Evolutionary conservation across 805 yeast genomes (phyloP).

Genomic region (Priceomyces fermenticarens): DNA sequence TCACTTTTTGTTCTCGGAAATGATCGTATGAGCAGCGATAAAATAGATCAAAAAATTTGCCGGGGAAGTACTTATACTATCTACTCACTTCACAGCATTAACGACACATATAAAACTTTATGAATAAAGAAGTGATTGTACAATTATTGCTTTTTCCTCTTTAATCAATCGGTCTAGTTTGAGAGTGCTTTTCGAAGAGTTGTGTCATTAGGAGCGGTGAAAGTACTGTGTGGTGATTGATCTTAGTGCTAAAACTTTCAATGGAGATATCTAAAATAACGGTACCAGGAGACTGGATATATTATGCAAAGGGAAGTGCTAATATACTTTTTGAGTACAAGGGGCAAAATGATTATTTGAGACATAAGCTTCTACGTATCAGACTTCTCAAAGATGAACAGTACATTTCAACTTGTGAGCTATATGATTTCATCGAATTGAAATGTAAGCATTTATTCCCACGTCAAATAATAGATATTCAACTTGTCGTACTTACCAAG

Average conservation of each 20-base stretch:
- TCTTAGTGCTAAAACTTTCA: neutral
- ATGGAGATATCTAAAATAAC: conserved; percentile 38
- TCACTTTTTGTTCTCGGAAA: too few relatives aligned
- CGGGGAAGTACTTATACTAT: too few relatives aligned
- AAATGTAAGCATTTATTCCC: conserved; percentile 30
- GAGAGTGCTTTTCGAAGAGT: too few relatives aligned
- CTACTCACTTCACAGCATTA: too few relatives aligned
- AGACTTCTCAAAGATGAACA: conserved; percentile 32
- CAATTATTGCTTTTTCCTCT: too few relatives aligned
- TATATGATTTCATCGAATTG: conserved; percentile 38
- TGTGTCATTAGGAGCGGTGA: too few relatives aligned
- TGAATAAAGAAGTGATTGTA: too few relatives aligned
- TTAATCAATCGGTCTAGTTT: too few relatives aligned
- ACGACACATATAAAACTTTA: too few relatives aligned
- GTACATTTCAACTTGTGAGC: conserved; percentile 37
- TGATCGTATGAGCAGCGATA: too few relatives aligned
- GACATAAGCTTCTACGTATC: conserved; percentile 37
- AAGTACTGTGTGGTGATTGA: too few relatives aligned
- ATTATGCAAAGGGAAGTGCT: conserved; percentile 47
- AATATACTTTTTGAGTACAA: conserved; percentile 43
- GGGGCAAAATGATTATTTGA: conserved; percentile 31
- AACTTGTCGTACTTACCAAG: conserved; percentile 27
- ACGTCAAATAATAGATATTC: conserved; percentile 28
- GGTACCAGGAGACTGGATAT: conserved; percentile 40
- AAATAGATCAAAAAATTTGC: too few relatives aligned